A percentile compares a stretch with the other conserved stretches of the same genome.
These are phyloP conservation scores for Mycena polygramma DNA, from an alignment of 768 basidiomycete species.

Conservation along the genomic window DNA sequence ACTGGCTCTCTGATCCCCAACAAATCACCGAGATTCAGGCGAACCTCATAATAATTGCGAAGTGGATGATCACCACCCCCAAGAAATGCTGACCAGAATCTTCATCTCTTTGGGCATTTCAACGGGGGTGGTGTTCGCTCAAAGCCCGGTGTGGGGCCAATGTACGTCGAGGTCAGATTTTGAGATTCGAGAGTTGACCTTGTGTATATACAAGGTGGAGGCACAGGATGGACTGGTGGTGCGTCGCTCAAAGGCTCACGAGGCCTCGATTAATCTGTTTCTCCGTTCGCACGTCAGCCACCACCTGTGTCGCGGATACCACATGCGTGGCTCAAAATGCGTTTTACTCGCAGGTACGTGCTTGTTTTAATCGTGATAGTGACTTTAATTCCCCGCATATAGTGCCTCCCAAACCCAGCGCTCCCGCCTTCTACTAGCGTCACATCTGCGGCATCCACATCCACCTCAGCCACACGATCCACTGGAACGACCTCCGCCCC, in stretches of 20 bases:
- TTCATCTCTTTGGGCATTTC: neutral
- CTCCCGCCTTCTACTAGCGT: neutral
- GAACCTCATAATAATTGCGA: neutral
- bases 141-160: slow-evolving; percentile 12
- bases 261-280: too few relatives aligned
- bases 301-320: slow-evolving; percentile 10
- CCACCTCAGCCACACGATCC: neutral
- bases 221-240: slow-evolving; percentile 20
- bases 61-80: neutral
- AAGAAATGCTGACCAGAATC: neutral
- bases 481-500: slow-evolving; percentile 21
- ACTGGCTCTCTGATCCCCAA: slow-evolving; percentile 8
- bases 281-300: neutral
- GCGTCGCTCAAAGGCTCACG: neutral
- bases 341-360: slow-evolving; percentile 22
- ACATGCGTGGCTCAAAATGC: slow-evolving; percentile 12
- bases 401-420: slow-evolving; percentile 14
- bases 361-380: neutral
- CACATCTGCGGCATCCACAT: neutral
- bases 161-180: neutral
- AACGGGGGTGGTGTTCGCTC: neutral
- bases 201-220: slow-evolving; percentile 9
- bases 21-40: slow-evolving; percentile 12
- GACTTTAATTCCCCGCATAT: neutral
- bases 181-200: neutral